Evolutionary conservation across 1,284 basidiomycete genomes (phyloP), one percentile per base, ranked within the genome.

Genomic region (Anthracocystis setariae): DNA sequence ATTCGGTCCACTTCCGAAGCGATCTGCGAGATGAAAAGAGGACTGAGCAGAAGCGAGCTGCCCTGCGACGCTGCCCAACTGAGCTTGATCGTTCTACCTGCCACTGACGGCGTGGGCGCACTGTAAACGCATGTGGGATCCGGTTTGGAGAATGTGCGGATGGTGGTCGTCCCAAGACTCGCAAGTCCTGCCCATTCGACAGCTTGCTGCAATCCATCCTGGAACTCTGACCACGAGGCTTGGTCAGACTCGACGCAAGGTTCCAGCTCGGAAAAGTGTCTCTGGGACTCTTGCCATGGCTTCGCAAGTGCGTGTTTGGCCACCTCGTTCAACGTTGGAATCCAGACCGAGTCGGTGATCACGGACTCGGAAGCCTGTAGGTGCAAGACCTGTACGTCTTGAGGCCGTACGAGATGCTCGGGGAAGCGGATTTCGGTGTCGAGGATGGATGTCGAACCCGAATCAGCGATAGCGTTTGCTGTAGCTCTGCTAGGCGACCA

Each of bases 141-240:
- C 4, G 60, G 39, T 43, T 51, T 42, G 18, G 38, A 20, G 55
- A 42, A 73, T 0, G 71, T 70, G 27, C 61, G 67, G 3, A 70
- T 20, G 1, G 61, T 38, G 20, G 37, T 39, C 0, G 66, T 47
- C 13, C 52, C 66, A 0, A 73, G 25, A 3, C 66, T 56, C 12
- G 40, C 59, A 12, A 76, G 39, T 1, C 63, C 62, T 3, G 60
- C 46, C 74, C 74, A 76, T 46, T 70, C 74, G 27, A 70, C n/a
- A 1, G 47, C 50, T 42, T 69, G 58, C 13, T 74, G 53, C 8
- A 68, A 21, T 9, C 33, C 39, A 2, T 53, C 45, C 18, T 66
- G 55, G 32, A 45, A 76, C 3, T 35, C 51, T 17, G 35, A 3
- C 66, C 66, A 76, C 5, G 55, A 49, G 10, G 51, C 12, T 5